A percentile compares a stretch with the other conserved stretches of the same genome.
These are phyloP conservation scores for Mycosphaerella arachidis DNA, from an alignment of 2,329 filamentous ascomycete genomes.

Conservation along the genomic window DNA sequence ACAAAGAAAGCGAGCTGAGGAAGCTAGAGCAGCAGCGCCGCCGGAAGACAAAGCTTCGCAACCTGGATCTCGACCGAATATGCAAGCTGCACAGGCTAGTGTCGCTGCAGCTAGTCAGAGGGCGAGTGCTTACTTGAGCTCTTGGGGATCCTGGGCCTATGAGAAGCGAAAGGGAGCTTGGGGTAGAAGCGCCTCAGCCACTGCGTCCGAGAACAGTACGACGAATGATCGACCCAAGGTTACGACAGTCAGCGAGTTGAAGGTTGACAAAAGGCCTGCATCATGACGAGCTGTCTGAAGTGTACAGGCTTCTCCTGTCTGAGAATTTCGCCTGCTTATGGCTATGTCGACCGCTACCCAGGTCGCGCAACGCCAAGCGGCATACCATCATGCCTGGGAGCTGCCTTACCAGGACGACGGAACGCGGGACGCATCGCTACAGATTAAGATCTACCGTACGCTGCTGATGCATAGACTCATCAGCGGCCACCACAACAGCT, in stretches of 20 bases:
- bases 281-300: neutral
- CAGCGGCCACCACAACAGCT: neutral
- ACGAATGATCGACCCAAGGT: slow-evolving; percentile 3
- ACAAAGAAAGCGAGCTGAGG: slow-evolving; percentile 60
- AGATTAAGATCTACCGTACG: neutral
- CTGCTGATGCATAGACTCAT: neutral
- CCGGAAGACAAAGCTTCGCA: slow-evolving; percentile 13
- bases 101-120: slow-evolving; percentile 51
- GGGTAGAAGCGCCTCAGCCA: neutral
- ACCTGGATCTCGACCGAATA: slow-evolving; percentile 38
- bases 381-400: too few species aligned
- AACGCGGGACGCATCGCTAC: neutral
- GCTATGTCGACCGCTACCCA: too few species aligned
- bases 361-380: too few species aligned
- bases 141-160: slow-evolving; percentile 62
- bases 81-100: slow-evolving; percentile 52
- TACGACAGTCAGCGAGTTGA: slow-evolving; percentile 7
- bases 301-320: too few species aligned
- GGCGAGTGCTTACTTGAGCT: slow-evolving; percentile 60
- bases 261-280: neutral
- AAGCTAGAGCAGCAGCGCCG: slow-evolving; percentile 42
- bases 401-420: too few species aligned
- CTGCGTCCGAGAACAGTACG: neutral
- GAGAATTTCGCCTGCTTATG: too few species aligned
- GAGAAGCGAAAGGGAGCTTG: slow-evolving; percentile 61